Base-by-base conservation (phyloP, 495 filamentous ascomycete species). In the Apiosordaria backusii region DNA sequence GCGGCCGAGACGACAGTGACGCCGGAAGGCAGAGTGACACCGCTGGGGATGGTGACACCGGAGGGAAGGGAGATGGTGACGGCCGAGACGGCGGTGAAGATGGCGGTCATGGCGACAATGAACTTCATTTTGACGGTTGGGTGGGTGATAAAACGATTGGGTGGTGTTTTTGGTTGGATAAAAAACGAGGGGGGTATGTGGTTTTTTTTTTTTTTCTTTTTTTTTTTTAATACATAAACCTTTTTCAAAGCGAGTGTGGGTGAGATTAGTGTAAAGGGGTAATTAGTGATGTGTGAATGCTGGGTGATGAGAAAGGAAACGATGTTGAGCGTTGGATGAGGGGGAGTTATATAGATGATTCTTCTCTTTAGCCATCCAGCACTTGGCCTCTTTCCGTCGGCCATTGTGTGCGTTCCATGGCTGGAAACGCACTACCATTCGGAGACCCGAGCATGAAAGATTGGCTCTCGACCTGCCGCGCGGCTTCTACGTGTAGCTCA, bases 51-150 rank as follows among this genome's bases (percentile, higher is more conserved):
- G 4, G 63, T 52, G 57, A 77, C 67, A 22, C 73, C 73, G 1
- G 65, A 68, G 25, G 74, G 74, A 3, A 75, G 65, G 7, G 71
- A 68, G 68, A 75, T 68, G 65, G 73, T 75, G 65, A 73, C 68
- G 60, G 64, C 67, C 25, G 62, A 63, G 29, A 63, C 64, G 4
- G 57, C 29, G 54, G 62, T 40, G 59, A 40, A 64, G 53, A 59
- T 24, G 65, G 59, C n/a, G 66, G 59, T 29, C 65, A 62, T 13
- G 65, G 59, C 29, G 68, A 65, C 50, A 58, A 50, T n/a, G 69
- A 63, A 52, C 65, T 71, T 65, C 71, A 71, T 73, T 15, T 64
- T 71, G 57, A 50, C 54, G 61, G 54, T 65, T 60, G 45, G 54
- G 64, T 55, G 53, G 16, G 64, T 65, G 24, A 50, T 13, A 57